These are phyloP conservation scores for Cyamopsis tetragonoloba DNA, from an alignment of 306 rosid species.

Conservation along the genomic window DNA sequence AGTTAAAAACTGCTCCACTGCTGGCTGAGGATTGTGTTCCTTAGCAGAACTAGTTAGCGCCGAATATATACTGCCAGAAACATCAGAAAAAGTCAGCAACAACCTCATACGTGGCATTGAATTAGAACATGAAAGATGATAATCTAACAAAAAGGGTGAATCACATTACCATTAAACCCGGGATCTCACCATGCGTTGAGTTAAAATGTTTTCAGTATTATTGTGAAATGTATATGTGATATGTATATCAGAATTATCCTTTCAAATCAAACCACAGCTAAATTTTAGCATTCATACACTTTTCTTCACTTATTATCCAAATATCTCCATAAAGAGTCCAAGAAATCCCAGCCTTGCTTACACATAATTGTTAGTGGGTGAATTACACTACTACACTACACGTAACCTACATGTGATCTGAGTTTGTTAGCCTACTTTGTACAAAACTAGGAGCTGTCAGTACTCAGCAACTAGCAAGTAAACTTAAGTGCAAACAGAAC, in stretches of 20 bases:
- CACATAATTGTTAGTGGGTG: neutral
- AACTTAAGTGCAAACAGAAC: conserved; percentile 6
- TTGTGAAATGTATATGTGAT: neutral
- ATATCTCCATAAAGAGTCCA: conserved; percentile 1
- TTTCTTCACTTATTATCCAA: neutral
- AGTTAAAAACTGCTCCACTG: conserved; percentile 79
- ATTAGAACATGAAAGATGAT: conserved; percentile 9
- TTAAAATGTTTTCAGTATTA: neutral
- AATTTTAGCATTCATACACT: neutral
- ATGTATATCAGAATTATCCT: neutral
- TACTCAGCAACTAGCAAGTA: no score
- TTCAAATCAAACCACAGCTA: neutral
- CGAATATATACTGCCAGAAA: conserved; percentile 69
- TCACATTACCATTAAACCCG: neutral
- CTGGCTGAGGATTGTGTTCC: conserved; percentile 90
- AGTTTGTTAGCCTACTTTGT: neutral
- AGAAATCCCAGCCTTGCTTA: neutral
- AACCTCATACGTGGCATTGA: conserved; percentile 5
- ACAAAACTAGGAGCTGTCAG: no score
- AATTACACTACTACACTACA: no score
- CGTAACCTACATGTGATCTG: neutral
- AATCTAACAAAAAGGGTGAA: neutral
- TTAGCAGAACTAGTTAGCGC: conserved; percentile 72
- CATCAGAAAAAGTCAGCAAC: conserved; percentile 27
- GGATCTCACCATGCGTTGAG: neutral